Percentiles rank a stretch among this genome's conserved stretches.
Conservation (phyloP, 257 asterid species). For the Henckelia pumila region DNA sequence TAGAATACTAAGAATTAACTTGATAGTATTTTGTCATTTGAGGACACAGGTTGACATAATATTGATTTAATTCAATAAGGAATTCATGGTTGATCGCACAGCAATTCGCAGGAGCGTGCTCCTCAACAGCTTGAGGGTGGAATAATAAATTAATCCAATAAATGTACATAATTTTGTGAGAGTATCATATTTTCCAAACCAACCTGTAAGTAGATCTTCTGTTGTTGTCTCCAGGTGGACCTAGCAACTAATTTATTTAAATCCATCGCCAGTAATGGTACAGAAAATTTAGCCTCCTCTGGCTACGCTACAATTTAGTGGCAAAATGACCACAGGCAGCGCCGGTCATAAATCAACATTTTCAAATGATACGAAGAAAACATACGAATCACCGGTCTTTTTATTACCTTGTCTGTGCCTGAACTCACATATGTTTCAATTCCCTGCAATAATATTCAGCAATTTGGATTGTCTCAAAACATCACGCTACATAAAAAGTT, state of each 20-base stretch:
- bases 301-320: conserved; percentile 62
- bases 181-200: conserved; percentile 22
- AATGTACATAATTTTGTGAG: not conserved
- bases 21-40: conserved; percentile 4
- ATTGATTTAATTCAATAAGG: conserved; percentile 7
- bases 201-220: conserved; percentile 88
- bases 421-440: conserved; percentile 70
- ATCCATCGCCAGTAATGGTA: conserved; percentile 82
- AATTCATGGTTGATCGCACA: not conserved
- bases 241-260: conserved; percentile 76
- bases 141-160: conserved; percentile 4
- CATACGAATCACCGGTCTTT: conserved; percentile 1
- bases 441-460: conserved; percentile 57
- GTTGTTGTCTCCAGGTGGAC: conserved; percentile 75
- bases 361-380: conserved; percentile 6
- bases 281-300: conserved; percentile 88
- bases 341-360: conserved; percentile 30
- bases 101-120: not conserved
- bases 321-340: conserved; percentile 34
- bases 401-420: conserved; percentile 2
- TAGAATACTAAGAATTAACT: not conserved
- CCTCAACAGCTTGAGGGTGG: conserved; percentile 16
- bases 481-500: conserved; percentile 7
- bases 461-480: conserved; percentile 17
- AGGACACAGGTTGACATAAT: not conserved